Evolutionary conservation across 2,329 filamentous ascomycete genomes (phyloP), one percentile per base, ranked within the genome.

Genomic region (Myriosclerotinia curreyana): DNA sequence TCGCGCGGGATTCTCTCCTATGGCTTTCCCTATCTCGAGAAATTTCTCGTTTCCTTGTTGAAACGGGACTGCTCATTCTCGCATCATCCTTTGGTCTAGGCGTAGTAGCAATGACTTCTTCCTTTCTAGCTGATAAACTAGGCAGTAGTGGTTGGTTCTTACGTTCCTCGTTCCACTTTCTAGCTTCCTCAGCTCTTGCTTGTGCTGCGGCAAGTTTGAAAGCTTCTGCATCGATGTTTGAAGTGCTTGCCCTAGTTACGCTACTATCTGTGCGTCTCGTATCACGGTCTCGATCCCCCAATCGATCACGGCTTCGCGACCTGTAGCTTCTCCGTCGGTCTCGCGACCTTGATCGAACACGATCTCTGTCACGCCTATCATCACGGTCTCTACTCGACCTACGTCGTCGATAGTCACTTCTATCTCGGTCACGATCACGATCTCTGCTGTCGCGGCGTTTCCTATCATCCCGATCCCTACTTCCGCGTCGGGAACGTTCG

Each of bases 121-220:
- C 62, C 44, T 28, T 51, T 56, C 69, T 68, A 53, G 67, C 62
- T 46, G 71, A 67, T 63, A 38, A 56, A 55, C 52, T 70, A 48
- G 83, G 82, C 0, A 83, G 83, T 25, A 85, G 75, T 1, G 83
- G 83, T 49, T 85, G 73, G 11, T 84, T 84, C 71, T 86, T 86
- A 55, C 80, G 80, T 38, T 82, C 79, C 40, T 85, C 84, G 68
- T 86, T 84, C 66, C 83, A 82, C 69, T 86, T 83, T 3, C 83
- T 84, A 8, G 84, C 84, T 46, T 87, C 76, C 69, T 87, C 88
- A 5, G 83, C 84, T 72, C 86, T 87, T 48, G 86, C 86, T 72
- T 80, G 83, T 61, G 86, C 84, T 69, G 86, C 84, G 65, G 82
- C 82, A 68, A 83, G 81, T 72, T 87, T 87, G 79, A 83, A 68